phyloP scores from a whole-genome alignment of 1,139 yeast species.

The Pichia sp. region DNA sequence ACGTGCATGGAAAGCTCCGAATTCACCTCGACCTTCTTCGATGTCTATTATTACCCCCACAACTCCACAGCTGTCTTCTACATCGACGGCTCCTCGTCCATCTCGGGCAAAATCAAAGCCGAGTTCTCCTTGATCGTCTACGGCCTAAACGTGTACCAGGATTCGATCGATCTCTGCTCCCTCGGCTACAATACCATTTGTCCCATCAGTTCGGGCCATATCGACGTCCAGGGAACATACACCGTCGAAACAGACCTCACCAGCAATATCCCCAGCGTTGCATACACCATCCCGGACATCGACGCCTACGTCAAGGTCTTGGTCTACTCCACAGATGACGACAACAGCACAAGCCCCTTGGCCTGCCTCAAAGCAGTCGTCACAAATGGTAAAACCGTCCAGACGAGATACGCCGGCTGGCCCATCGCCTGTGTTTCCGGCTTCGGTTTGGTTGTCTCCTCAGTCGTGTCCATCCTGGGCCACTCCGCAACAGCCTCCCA shows the following conservation, averaged over 20 bases:
- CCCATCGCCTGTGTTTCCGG: slow-evolving; percentile 93
- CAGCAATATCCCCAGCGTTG: slow-evolving; percentile 67
- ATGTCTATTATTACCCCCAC: slow-evolving; percentile 65
- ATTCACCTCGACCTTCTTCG: slow-evolving; percentile 82
- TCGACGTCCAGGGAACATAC: slow-evolving; percentile 60
- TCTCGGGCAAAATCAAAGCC: slow-evolving; percentile 70
- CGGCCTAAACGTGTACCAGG: slow-evolving; percentile 66
- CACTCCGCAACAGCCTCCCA: slow-evolving; percentile 94
- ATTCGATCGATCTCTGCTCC: slow-evolving; percentile 59
- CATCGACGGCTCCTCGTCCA: slow-evolving; percentile 73
- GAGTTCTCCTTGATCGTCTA: slow-evolving; percentile 68
- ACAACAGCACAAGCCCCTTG: slow-evolving; percentile 39
- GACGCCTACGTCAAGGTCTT: slow-evolving; percentile 86
- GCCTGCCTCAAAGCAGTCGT: slow-evolving; percentile 93
- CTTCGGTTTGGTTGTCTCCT: slow-evolving; percentile 80
- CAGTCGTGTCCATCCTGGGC: slow-evolving; percentile 80
- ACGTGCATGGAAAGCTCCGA: slow-evolving; percentile 92
- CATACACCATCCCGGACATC: slow-evolving; percentile 86
- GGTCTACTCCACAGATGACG: slow-evolving; percentile 48
- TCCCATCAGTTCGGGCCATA: slow-evolving; percentile 84
- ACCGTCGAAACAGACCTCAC: slow-evolving; percentile 41
- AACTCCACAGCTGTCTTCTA: slow-evolving; percentile 61
- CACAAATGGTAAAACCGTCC: slow-evolving; percentile 89
- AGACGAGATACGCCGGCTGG: slow-evolving; percentile 93
- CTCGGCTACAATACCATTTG: slow-evolving; percentile 54